Evolutionary conservation across 495 filamentous ascomycete species (phyloP).

Genomic region (Aspergillus avenaceus): DNA sequence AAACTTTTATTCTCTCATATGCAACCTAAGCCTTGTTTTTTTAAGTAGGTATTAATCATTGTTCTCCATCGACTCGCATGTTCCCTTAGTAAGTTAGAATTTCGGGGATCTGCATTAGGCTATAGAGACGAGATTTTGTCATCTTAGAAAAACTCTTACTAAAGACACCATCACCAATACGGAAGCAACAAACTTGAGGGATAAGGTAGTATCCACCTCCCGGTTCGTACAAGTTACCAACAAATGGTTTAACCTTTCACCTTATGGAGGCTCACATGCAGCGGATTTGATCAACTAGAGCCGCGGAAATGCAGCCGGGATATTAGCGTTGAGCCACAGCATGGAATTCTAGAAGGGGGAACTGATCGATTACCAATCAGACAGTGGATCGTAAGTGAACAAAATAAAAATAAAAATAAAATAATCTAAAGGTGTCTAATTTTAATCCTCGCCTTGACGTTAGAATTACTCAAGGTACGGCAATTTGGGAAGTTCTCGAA

Average conservation of each 20-base stretch:
- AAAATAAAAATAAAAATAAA: too few species aligned
- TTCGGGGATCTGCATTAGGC: neutral
- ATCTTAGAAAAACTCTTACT: neutral
- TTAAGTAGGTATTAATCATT: too few species aligned
- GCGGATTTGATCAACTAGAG: constrained; percentile 1
- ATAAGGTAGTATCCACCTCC: neutral
- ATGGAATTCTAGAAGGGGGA: constrained; percentile 4
- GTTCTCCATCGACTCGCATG: too few species aligned
- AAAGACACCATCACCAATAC: neutral
- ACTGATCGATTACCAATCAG: neutral
- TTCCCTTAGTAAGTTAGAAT: neutral
- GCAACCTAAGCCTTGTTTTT: too few species aligned
- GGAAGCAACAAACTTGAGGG: too few species aligned
- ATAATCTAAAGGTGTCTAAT: too few species aligned
- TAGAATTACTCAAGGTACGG: too few species aligned
- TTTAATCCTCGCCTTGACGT: too few species aligned
- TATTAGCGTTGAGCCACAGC: constrained; percentile 3
- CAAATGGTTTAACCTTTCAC: neutral
- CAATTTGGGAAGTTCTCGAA: neutral
- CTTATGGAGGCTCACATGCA: constrained; percentile 5
- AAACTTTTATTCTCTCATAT: neutral
- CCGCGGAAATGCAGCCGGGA: constrained; percentile 5
- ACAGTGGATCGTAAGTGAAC: neutral
- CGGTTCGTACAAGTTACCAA: neutral
- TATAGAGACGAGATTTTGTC: neutral